Conservation (phyloP, 805 yeast species). For the Candida sakaeoensis region DNA sequence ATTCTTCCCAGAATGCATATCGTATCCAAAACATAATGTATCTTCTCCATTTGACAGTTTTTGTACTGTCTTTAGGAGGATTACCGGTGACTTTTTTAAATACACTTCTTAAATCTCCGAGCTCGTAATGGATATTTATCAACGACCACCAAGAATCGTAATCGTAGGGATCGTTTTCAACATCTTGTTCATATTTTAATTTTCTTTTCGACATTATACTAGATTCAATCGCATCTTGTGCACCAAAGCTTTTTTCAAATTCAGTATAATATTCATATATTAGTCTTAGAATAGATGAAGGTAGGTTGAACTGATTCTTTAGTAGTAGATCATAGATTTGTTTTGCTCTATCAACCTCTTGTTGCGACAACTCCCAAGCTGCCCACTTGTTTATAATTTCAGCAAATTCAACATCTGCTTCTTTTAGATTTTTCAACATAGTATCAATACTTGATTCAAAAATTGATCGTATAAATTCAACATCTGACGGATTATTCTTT, state of each 20-base stretch:
- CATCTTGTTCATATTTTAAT: conserved; percentile 47
- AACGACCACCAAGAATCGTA: conserved; percentile 85
- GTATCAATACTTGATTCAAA: conserved; percentile 66
- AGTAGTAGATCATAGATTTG: conserved; percentile 54
- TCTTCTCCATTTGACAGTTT: conserved; percentile 53
- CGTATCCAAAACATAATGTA: conserved; percentile 71
- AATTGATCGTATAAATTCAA: conserved; percentile 56
- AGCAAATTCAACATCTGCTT: conserved; percentile 23
- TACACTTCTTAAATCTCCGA: conserved; percentile 11
- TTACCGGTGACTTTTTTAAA: conserved; percentile 44
- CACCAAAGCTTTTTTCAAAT: conserved; percentile 67
- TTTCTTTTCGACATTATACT: conserved; percentile 54
- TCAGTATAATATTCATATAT: conserved; percentile 40
- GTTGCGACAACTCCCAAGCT: conserved; percentile 59
- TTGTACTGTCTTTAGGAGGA: conserved; percentile 32
- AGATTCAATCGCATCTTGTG: conserved; percentile 47
- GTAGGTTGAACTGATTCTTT: conserved; percentile 22
- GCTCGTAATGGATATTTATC: conserved; percentile 35
- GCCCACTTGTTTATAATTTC: conserved; percentile 55
- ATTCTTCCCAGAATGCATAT: conserved; percentile 61
- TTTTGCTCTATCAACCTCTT: conserved; percentile 61
- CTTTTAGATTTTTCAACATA: conserved; percentile 13
- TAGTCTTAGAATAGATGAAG: conserved; percentile 30
- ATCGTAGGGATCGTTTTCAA: conserved; percentile 49
- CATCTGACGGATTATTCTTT: conserved; percentile 16